phyloP scores from a whole-genome alignment of 1,284 basidiomycete genomes.

The Cryptococcus maquisensis region DNA sequence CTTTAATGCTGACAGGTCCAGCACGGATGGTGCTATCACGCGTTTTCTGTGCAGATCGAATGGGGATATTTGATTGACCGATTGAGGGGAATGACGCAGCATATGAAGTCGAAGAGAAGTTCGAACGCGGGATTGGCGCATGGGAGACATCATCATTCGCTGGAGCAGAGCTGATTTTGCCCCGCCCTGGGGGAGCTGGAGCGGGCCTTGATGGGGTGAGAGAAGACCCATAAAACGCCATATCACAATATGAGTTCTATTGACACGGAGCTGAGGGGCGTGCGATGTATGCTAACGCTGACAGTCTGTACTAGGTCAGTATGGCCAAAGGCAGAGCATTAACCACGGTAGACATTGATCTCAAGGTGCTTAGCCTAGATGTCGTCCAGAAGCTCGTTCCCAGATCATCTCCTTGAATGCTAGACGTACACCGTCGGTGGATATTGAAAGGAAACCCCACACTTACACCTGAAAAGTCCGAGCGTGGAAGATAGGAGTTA shows the following conservation, averaged over 20 bases:
- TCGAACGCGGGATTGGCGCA: slow-evolving; percentile 4
- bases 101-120: slow-evolving; percentile 30
- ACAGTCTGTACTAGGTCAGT: no score
- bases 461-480: no score
- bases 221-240: slow-evolving; percentile 29
- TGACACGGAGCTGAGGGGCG: no score
- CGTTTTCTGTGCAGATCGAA: not conserved
- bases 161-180: not conserved
- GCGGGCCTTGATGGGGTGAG: slow-evolving; percentile 41
- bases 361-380: no score
- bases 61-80: slow-evolving; percentile 12
- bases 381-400: no score
- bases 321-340: no score
- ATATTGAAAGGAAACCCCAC: no score
- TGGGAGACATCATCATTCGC: not conserved
- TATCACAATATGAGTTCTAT: not conserved
- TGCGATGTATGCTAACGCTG: no score
- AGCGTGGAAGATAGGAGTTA: no score
- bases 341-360: no score
- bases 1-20: slow-evolving; percentile 76
- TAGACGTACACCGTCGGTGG: no score
- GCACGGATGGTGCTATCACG: slow-evolving; percentile 29
- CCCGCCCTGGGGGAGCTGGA: slow-evolving; percentile 29
- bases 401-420: no score
- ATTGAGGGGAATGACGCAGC: slow-evolving; percentile 32